phyloP scores from a whole-genome alignment of 192 early-diverging fungal species.

The Funneliformis geosporum region DNA sequence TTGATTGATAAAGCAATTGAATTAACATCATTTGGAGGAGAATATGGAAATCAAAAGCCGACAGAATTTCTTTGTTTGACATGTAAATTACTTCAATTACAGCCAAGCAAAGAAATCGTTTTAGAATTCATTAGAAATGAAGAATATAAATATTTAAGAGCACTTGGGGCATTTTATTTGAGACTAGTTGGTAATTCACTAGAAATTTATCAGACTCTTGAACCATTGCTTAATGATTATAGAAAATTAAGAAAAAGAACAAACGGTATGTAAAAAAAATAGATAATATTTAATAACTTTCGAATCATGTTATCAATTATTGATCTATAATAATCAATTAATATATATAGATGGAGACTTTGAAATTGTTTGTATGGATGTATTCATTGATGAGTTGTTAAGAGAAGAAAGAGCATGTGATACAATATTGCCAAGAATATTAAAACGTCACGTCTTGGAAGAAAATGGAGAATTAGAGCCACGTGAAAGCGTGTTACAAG shows the following conservation, averaged over 20 bases:
- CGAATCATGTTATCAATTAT: background rate
- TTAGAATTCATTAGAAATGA: conserved; percentile 78
- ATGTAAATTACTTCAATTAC: conserved; percentile 90
- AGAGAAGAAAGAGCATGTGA: conserved; percentile 80
- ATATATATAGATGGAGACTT: conserved; percentile 38
- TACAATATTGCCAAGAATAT: conserved; percentile 84
- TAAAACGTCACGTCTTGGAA: conserved; percentile 78
- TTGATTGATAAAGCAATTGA: conserved; percentile 56
- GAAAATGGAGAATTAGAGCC: conserved; percentile 83
- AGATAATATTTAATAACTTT: background rate
- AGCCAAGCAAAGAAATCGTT: conserved; percentile 87
- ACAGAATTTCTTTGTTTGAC: conserved; percentile 89
- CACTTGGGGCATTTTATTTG: conserved; percentile 87
- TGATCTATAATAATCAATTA: background rate
- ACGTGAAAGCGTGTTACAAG: conserved; percentile 62
- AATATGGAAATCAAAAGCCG: conserved; percentile 83
- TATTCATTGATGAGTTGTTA: conserved; percentile 87
- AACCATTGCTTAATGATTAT: conserved; percentile 83
- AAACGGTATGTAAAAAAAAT: conserved; percentile 48
- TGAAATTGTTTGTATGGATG: conserved; percentile 75
- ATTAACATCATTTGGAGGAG: conserved; percentile 75
- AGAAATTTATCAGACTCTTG: conserved; percentile 84
- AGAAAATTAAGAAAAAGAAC: conserved; percentile 74
- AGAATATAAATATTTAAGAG: conserved; percentile 89
- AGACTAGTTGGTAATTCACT: conserved; percentile 73